A percentile compares a stretch with the other conserved stretches of the same genome.
These are phyloP conservation scores for Colletotrichum eremochloae DNA, from an alignment of 2,329 filamentous ascomycete species.

Conservation along the genomic window DNA sequence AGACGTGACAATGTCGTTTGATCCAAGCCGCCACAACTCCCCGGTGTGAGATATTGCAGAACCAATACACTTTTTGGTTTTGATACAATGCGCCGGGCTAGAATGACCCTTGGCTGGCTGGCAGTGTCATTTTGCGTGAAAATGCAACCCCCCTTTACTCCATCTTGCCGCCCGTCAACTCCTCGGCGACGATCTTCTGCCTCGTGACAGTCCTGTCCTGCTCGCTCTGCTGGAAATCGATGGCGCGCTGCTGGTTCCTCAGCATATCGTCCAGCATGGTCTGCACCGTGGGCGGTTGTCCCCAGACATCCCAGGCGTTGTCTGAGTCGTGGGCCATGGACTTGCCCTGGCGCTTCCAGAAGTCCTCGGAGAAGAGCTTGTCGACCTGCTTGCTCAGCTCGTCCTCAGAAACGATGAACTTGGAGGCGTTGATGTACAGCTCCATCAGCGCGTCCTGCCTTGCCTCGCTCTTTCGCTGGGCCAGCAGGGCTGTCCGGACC, in stretches of 20 bases:
- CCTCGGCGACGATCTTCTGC: slow-evolving; percentile 69
- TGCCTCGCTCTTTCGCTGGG: slow-evolving; percentile 67
- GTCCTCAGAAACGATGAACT: slow-evolving; percentile 86
- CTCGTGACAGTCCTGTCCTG: slow-evolving; percentile 62
- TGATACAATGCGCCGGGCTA: slow-evolving; percentile 16
- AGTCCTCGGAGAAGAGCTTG: slow-evolving; percentile 77
- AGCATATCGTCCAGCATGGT: slow-evolving; percentile 58
- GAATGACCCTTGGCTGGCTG: slow-evolving; percentile 19
- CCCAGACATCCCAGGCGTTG: slow-evolving; percentile 67
- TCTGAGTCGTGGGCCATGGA: slow-evolving; percentile 50
- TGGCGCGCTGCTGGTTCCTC: slow-evolving; percentile 43
- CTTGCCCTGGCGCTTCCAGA: slow-evolving; percentile 60
- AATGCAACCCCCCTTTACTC: slow-evolving; percentile 48
- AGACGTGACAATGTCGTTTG: slow-evolving; percentile 20
- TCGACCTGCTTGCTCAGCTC: slow-evolving; percentile 83
- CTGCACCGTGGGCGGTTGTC: slow-evolving; percentile 59
- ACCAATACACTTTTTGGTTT: slow-evolving; percentile 19
- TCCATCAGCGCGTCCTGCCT: slow-evolving; percentile 82
- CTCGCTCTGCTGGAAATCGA: slow-evolving; percentile 50
- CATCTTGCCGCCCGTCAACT: slow-evolving; percentile 72
- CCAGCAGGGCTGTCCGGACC: slow-evolving; percentile 57
- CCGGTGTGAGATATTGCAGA: slow-evolving; percentile 25
- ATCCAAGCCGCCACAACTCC: slow-evolving; percentile 18
- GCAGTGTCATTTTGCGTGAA: slow-evolving; percentile 31
- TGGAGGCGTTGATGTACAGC: slow-evolving; percentile 88